These are phyloP conservation scores for Brassica carinata DNA, from an alignment of 345 rosid species.

Conservation along the genomic window DNA sequence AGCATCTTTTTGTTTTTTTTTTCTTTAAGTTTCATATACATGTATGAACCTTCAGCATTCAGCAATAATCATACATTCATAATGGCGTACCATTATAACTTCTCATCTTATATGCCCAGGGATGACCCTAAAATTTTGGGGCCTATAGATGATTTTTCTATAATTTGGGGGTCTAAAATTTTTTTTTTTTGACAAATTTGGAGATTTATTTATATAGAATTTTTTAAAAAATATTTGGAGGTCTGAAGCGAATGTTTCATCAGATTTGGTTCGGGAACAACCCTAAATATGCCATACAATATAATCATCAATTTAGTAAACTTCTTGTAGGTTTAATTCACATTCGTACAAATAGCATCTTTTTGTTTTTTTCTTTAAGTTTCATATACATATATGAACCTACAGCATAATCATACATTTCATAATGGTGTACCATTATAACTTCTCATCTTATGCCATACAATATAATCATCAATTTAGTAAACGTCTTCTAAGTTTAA, in stretches of 20 bases:
- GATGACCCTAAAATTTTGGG: no score
- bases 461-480: not conserved
- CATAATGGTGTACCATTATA: not conserved
- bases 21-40: not conserved
- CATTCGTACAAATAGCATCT: not conserved
- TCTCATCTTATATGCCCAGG: not conserved
- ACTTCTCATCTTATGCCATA: not conserved
- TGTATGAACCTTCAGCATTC: not conserved
- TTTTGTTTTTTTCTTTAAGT: not conserved
- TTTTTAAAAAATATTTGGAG: no score
- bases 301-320: not conserved
- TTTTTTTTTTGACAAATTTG: no score
- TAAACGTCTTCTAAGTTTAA: not conserved
- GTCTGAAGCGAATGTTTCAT: no score
- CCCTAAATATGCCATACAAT: no score
- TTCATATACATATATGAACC: not conserved
- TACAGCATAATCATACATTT: not conserved
- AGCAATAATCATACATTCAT: not conserved
- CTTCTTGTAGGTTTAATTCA: not conserved
- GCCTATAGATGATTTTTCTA: no score
- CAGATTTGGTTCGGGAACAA: no score
- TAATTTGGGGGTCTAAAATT: no score
- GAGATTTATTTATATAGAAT: no score
- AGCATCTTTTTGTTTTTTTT: conserved; percentile 5
- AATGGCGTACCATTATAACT: not conserved